These are phyloP conservation scores for Erysimum cheiranthoides DNA, from an alignment of 345 rosid genomes.

Conservation along the genomic window DNA sequence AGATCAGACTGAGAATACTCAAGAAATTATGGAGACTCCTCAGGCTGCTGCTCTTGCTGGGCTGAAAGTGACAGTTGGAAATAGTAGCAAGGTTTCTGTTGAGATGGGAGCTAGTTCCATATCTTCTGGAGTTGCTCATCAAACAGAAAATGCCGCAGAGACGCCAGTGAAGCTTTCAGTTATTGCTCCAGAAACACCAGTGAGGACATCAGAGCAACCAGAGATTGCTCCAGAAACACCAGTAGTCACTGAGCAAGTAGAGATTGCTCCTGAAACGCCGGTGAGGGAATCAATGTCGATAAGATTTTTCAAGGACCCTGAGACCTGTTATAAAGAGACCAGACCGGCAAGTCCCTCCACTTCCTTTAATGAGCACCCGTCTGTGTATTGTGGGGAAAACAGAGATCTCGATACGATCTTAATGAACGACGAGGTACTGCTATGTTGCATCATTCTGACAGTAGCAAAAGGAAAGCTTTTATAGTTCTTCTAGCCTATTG, in stretches of 20 bases:
- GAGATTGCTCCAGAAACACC: conserved; percentile 42
- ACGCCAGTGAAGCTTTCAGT: conserved; percentile 34
- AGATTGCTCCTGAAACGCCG: conserved; percentile 80
- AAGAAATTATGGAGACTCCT: conserved; percentile 36
- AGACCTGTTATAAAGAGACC: conserved; percentile 33
- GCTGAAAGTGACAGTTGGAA: conserved; percentile 31
- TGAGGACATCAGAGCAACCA: conserved; percentile 31
- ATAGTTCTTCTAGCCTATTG: neutral
- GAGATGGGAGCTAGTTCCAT: conserved; percentile 16
- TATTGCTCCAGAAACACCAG: conserved; percentile 40
- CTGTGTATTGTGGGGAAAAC: conserved; percentile 35
- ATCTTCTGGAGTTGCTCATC: conserved; percentile 20
- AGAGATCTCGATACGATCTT: conserved; percentile 51
- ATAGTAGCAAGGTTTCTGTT: neutral
- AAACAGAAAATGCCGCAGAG: conserved; percentile 29
- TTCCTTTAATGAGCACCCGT: conserved; percentile 38
- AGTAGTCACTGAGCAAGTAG: conserved; percentile 40
- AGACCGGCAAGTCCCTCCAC: conserved; percentile 37
- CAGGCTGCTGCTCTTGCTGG: conserved; percentile 31
- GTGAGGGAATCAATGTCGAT: conserved; percentile 44
- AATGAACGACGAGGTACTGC: conserved; percentile 53
- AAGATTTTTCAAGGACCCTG: conserved; percentile 55
- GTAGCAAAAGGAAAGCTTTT: neutral
- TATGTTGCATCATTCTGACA: conserved; percentile 23
- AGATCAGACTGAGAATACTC: conserved; percentile 30